Evolutionary conservation across 1,284 basidiomycete genomes (phyloP), one percentile per base, ranked within the genome.

Genomic region (Trametes versicolor): DNA sequence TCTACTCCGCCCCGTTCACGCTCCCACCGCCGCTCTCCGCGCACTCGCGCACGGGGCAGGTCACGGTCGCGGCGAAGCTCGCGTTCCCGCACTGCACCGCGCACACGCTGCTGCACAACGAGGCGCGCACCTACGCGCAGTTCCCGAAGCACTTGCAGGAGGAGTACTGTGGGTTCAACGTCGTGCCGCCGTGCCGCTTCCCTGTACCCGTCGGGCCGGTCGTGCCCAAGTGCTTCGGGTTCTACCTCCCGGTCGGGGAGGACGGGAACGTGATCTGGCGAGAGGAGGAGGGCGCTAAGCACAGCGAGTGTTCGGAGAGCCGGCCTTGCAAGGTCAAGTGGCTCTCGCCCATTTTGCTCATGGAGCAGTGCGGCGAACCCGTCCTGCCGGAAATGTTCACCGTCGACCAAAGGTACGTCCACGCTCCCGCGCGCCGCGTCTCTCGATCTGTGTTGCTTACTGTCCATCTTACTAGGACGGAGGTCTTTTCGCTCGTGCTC

Each of bases 161-260:
- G 69, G 81, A 85, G 59, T 84, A 79, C 78, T 81, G 71, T 60
- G 83, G 83, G 2, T 81, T 77, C 64, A 82, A 83, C 64, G 61
- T 82, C 47, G 65, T 81, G 6, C 64, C 70, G 5, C 82, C 81
- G n/a, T 23, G 81, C 49, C 76, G 77, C 37, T 76, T 81, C 52
- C 84, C 84, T 0, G 78, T 81, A 0, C 83, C 83, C 10, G 75
- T 81, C 8, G 77, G 78, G 6, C 77, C 86, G 0, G 65, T 86
- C 48, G 81, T 84, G 5, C 85, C 86, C 8, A 85, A 85, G 71
- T 87, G 81, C 71, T 87, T 83, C 69, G 85, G 86, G 1, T 84
- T 82, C 72, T 87, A 87, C 70, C 69, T 76, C 10, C 80, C 81
- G 1, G 15, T 50, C 41, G 25, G 13, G 13, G 32, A 34, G 34